Percentiles rank a stretch among this genome's conserved stretches.
Conservation (phyloP, 2,329 filamentous ascomycete species). For the Lasiodiplodia hormozganensis region DNA sequence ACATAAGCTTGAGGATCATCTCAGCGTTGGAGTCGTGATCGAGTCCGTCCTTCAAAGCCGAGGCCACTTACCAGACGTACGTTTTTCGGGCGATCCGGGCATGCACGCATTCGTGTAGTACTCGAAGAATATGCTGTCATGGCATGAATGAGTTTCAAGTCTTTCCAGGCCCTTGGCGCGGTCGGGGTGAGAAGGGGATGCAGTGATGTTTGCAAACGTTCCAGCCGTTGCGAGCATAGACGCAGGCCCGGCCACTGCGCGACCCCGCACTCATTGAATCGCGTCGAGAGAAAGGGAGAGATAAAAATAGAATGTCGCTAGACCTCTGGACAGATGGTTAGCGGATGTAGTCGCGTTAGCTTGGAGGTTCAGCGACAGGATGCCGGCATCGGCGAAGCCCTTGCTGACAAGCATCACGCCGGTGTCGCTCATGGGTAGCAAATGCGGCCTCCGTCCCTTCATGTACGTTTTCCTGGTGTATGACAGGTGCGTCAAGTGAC, state of each 20-base stretch:
- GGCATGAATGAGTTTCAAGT: neutral
- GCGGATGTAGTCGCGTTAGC: too few relatives aligned
- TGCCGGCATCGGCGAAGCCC: too few relatives aligned
- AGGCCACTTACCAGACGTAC: neutral
- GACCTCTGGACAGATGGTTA: too few relatives aligned
- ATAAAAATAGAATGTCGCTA: too few relatives aligned
- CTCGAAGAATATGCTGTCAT: neutral
- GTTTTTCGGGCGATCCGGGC: fast-evolving
- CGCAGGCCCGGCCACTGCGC: too few relatives aligned
- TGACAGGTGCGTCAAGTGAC: neutral
- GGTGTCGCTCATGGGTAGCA: neutral
- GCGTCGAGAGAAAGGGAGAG: too few relatives aligned
- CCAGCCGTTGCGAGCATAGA: neutral
- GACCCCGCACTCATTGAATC: too few relatives aligned
- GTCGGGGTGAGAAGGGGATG: neutral
- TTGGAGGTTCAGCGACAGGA: too few relatives aligned
- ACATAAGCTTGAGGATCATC: neutral
- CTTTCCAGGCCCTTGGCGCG: neutral
- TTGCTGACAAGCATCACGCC: too few relatives aligned
- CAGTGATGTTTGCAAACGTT: neutral
- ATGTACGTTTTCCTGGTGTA: neutral
- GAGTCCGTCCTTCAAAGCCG: neutral
- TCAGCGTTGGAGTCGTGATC: neutral
- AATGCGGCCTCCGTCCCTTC: neutral
- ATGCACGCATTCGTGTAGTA: neutral